Evolutionary conservation across 768 basidiomycete species (phyloP), one percentile per base, ranked within the genome.

Genomic region (Tulasnella sp.): DNA sequence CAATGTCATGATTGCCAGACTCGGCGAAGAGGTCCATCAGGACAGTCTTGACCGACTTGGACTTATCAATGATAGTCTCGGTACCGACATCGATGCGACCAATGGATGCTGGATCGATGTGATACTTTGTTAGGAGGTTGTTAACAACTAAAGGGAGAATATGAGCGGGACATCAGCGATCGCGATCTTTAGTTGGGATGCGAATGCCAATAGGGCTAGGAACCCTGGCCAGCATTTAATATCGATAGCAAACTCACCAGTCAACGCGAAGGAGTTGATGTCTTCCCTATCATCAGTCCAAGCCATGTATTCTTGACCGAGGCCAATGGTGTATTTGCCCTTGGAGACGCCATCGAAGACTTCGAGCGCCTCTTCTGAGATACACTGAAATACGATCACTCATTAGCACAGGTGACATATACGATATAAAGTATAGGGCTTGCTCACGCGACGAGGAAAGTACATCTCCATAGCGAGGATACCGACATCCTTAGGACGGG

Each of bases 1-100:
- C 96, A 60, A 99, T 92, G 69, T 99, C 96, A 67, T 80, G 82
- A 81, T 99, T 99, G 60, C 93, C 93, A 29, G 85, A 81, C 61
- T 82, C 83, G 47, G 87, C 84, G 70, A 99, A 99, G 68, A 98
- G 86, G 73, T 97, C 92, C 96, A 99, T 98, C 62, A 99, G 81
- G 60, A 89, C 85, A 1, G 96, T 97, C 76, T 99, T 99, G 73
- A 92, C 91, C 5, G 95, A 89, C 74, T 99, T 99, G 44, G 92
- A 94, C 77, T 98, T 98, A 82, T 99, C 96, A 67, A 99, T 96
- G 74, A 98, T 90, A 42, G 96, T 97, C 72, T 99, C 96, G 24
- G 96, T 99, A 49, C 96, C 96, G 60, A 98, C 92, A 64, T 99
- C 96, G 61, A 99, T 84, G 64, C 96, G 93, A 60, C 96, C 96